Evolutionary conservation across 805 yeast species (phyloP).

Genomic region (Ogataea ramenticola): DNA sequence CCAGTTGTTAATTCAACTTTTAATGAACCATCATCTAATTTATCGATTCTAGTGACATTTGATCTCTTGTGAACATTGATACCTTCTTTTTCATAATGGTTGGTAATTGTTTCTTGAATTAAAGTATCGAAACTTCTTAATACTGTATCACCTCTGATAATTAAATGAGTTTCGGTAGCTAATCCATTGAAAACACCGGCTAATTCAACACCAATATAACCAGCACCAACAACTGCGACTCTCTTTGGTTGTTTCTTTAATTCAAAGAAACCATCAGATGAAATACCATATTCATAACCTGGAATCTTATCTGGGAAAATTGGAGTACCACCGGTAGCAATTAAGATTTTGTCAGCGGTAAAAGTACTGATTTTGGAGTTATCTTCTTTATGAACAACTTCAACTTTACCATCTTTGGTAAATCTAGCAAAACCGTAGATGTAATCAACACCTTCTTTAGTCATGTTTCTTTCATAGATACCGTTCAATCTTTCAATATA

Average conservation of each 20-base stretch:
- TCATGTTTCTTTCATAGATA: slow-evolving; percentile 81
- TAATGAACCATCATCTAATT: slow-evolving; percentile 41
- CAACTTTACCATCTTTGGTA: slow-evolving; percentile 62
- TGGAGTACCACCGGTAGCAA: slow-evolving; percentile 94
- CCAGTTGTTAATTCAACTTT: slow-evolving; percentile 38
- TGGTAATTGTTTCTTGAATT: slow-evolving; percentile 74
- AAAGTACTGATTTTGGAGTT: slow-evolving; percentile 39
- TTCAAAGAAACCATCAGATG: slow-evolving; percentile 87
- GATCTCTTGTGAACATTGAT: slow-evolving; percentile 69
- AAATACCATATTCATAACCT: slow-evolving; percentile 78
- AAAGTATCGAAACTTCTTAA: slow-evolving; percentile 81
- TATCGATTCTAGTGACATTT: slow-evolving; percentile 41
- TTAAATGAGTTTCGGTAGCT: slow-evolving; percentile 78
- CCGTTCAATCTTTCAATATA: slow-evolving; percentile 84
- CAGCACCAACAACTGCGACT: slow-evolving; percentile 96
- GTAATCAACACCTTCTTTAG: slow-evolving; percentile 83
- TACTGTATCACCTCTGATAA: slow-evolving; percentile 88
- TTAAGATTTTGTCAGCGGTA: slow-evolving; percentile 75
- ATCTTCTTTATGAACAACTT: slow-evolving; percentile 65
- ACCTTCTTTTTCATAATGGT: slow-evolving; percentile 74
- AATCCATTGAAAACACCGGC: slow-evolving; percentile 91
- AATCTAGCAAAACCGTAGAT: slow-evolving; percentile 84
- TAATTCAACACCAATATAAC: slow-evolving; percentile 93
- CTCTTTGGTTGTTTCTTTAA: slow-evolving; percentile 78
- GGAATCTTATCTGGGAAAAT: slow-evolving; percentile 59